Evolutionary conservation across 164 flowering plant genomes (phyloP).

Genomic region (Nymphaea colorata): DNA sequence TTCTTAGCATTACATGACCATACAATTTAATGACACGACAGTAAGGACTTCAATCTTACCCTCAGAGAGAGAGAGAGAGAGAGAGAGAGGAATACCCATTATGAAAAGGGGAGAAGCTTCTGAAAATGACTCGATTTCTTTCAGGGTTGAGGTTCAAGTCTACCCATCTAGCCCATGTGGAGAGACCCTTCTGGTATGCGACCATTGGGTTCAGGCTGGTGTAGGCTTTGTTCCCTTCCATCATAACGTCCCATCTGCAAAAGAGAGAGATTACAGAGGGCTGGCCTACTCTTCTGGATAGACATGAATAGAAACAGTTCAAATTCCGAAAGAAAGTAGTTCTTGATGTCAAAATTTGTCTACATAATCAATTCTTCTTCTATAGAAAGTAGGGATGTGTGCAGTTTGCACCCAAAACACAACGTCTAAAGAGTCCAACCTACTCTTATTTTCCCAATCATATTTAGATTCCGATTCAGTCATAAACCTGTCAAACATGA

Average conservation of each 20-base stretch:
- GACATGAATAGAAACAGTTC: too few relatives aligned
- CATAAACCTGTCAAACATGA: too few relatives aligned
- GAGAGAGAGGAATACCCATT: conserved; percentile 34
- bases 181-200: conserved; percentile 72
- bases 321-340: too few relatives aligned
- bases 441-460: too few relatives aligned
- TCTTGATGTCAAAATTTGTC: too few relatives aligned
- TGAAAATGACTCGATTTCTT: conserved; percentile 46
- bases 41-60: neutral
- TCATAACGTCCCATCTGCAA: conserved; percentile 68
- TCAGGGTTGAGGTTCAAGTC: conserved; percentile 60
- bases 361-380: too few relatives aligned
- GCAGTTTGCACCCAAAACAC: too few relatives aligned
- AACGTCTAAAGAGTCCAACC: too few relatives aligned
- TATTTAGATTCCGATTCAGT: too few relatives aligned
- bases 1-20: neutral
- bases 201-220: conserved; percentile 58
- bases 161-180: conserved; percentile 86
- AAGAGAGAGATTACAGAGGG: neutral
- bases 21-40: neutral
- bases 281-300: too few relatives aligned
- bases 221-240: conserved; percentile 42
- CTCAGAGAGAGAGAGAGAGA: neutral
- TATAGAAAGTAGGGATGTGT: neutral
- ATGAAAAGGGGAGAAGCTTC: conserved; percentile 79